Percentiles rank a stretch among this genome's conserved stretches.
Conservation (phyloP, 2,329 filamentous ascomycete species). For the Fusarium sp. region DNA sequence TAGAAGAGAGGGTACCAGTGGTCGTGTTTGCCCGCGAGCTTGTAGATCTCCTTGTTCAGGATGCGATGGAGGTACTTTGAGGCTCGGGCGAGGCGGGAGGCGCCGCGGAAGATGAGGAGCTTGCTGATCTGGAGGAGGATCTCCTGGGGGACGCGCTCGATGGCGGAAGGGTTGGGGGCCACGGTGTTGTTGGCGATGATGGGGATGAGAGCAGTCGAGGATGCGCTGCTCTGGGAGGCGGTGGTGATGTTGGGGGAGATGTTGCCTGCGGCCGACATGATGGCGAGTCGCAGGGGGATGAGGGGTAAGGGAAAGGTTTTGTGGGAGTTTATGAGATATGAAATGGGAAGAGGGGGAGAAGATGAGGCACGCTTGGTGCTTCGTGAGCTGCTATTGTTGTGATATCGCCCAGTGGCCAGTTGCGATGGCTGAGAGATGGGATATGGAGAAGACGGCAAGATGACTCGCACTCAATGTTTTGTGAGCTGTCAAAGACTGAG, state of each 20-base stretch:
- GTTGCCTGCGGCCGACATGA: background rate
- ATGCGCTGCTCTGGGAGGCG: background rate
- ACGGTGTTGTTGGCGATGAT: background rate
- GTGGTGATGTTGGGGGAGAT: background rate
- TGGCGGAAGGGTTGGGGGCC: background rate
- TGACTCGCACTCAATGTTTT: background rate
- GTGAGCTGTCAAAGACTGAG: fast-evolving
- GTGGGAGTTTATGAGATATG: background rate
- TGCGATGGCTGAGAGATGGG: background rate
- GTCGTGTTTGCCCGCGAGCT: background rate
- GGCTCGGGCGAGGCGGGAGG: background rate
- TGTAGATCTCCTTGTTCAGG: background rate
- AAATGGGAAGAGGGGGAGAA: background rate
- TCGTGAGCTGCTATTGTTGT: background rate
- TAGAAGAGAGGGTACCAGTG: background rate
- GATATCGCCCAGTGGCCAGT: background rate
- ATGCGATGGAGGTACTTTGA: background rate
- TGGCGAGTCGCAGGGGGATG: background rate
- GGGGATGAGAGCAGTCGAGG: background rate
- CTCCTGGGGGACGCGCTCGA: background rate
- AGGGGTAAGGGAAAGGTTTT: fast-evolving
- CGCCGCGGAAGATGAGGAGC: background rate
- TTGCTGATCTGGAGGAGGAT: background rate
- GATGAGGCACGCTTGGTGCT: background rate
- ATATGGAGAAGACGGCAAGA: background rate